phyloP scores from a whole-genome alignment of 352 stramenopile genomes.

The Achlya hypogyna region DNA sequence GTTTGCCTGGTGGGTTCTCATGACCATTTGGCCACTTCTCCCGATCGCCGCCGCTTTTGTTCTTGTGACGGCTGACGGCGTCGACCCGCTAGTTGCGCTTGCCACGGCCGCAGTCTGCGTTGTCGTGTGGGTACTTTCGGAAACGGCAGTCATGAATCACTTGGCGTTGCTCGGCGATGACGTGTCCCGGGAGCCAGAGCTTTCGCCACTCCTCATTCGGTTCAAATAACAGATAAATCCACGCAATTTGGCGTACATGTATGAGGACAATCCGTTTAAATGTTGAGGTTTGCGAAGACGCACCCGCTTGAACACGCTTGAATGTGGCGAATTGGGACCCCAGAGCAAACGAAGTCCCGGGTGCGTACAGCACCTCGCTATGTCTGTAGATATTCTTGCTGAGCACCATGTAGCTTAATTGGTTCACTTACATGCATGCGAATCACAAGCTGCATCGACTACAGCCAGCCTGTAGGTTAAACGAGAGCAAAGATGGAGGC shows the following conservation, averaged over 20 bases:
- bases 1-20: conserved; percentile 5
- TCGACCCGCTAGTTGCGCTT: conserved; percentile 1
- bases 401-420: too few species aligned
- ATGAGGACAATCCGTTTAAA: background rate
- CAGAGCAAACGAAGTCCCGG: too few species aligned
- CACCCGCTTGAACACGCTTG: too few species aligned
- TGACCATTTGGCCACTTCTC: background rate
- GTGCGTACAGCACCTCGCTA: too few species aligned
- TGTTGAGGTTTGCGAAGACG: background rate
- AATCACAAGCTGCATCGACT: too few species aligned
- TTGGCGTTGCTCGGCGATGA: background rate
- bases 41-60: background rate
- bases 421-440: too few species aligned
- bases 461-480: too few species aligned
- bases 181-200: background rate
- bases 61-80: background rate
- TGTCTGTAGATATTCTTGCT: too few species aligned
- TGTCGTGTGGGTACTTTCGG: background rate
- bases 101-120: background rate
- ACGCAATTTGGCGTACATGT: background rate
- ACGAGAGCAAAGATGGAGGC: too few species aligned
- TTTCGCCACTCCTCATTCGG: background rate
- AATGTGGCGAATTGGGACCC: too few species aligned
- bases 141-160: conserved; percentile 6
- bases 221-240: background rate